Base-by-base conservation (phyloP, 306 rosid genomes). In the Calophaca sinica region DNA sequence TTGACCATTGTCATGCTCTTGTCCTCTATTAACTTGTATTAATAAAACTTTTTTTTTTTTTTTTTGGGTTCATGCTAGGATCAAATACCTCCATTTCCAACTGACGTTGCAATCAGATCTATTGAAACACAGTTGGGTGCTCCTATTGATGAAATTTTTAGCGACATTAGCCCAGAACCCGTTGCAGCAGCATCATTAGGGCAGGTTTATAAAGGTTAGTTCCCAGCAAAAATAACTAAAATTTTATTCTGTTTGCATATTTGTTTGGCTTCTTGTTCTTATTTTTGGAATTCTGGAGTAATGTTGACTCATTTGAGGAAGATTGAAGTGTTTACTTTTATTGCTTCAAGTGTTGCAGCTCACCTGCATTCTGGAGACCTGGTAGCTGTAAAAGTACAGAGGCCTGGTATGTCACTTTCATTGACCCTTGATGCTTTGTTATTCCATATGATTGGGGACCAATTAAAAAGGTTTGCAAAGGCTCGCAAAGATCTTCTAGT, bases 381-480 rank as follows among this genome's bases (percentile, higher is more conserved):
- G 75, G 97, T 92, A 76, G 99, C 97, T 11, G 97, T 92, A 77
- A 94, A 94, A 79, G 97, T 94, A 11, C 99, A 94, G 88, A 87
- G 99, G 84, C 97, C 97, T 45, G 99, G 99, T 57, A 92, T 94
- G 97, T 80, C 93, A 35, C 96, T 90, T 85, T 80, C 83, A 61
- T 81, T 94, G 86, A 94, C 99, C 83, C 97, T 91, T 64, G 99
- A 94, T 85, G 99, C 99, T 78, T 88, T 92, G 83, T 78, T 94
- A 76, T 94, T 94, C 89, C 89, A 86, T 78, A 90, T 92, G 97
- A 92, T 94, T 46, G 99, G 97, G 65, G 99, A 91, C 39, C 97
- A 94, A 72, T 60, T 90, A 57, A 94, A 94, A 86, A 86, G 93
- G 62, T 94, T 94, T 85, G 87, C 99, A 44, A 87, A 86, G 79